Conservation (phyloP, 306 rosid species). For the Rosa lucieae region DNA sequence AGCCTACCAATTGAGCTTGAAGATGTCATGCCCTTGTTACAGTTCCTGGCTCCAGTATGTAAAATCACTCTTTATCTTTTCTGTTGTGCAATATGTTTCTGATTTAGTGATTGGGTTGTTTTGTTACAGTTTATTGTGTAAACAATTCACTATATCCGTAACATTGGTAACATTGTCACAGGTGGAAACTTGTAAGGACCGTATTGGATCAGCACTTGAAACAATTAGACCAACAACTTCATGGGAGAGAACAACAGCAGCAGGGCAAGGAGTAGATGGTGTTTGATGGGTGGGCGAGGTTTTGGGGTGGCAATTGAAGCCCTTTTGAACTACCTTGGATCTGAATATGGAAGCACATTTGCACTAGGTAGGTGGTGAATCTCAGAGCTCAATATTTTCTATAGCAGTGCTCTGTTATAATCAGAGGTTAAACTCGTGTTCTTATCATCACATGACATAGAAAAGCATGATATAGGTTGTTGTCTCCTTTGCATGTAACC, state of each 20-base stretch:
- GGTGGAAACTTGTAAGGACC: constrained; percentile 95
- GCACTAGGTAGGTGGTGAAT: constrained; percentile 69
- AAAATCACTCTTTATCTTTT: not conserved
- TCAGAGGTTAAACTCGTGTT: not conserved
- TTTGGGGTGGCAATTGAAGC: constrained; percentile 95
- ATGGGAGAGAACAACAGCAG: constrained; percentile 93
- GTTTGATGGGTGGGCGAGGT: constrained; percentile 94
- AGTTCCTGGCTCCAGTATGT: constrained; percentile 97
- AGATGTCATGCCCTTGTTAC: constrained; percentile 96
- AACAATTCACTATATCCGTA: not conserved
- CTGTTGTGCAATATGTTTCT: constrained; percentile 3
- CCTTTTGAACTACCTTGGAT: constrained; percentile 87
- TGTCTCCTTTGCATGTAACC: constrained; percentile 35
- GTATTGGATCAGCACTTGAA: constrained; percentile 89
- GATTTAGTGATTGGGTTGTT: constrained; percentile 3
- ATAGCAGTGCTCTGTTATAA: not conserved
- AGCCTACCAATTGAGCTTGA: constrained; percentile 75
- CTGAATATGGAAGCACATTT: constrained; percentile 95
- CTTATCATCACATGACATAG: not conserved
- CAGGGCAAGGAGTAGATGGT: constrained; percentile 91
- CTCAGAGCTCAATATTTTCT: constrained; percentile 13
- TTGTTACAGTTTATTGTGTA: not conserved
- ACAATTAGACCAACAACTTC: constrained; percentile 92
- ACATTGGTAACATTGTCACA: constrained; percentile 35
- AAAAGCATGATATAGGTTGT: constrained; percentile 25